Base-by-base conservation (phyloP, 345 rosid species). In the Eucalyptus globulus region DNA sequence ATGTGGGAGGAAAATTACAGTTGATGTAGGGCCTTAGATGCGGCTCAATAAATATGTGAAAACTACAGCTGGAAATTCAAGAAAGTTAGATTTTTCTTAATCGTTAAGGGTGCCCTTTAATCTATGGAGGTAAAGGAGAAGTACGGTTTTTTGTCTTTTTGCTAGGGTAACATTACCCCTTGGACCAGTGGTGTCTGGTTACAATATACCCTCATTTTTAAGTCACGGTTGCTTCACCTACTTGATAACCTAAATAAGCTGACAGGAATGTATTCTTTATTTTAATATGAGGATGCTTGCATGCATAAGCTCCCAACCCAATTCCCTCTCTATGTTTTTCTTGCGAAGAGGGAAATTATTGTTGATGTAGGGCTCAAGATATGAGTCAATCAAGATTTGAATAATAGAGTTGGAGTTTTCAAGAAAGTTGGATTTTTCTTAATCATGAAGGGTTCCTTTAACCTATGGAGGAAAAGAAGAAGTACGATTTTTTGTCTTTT, bases 251-350 rank as follows among this genome's bases (percentile, higher is more conserved):
- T 3, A 53, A 53, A 21, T 53, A 4, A 53, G 58, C 5, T 53
- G 1, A 21, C 1, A 53, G 0, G 24, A 53, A 53, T 53, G 0
- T 53, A 4, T 8, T 53, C 26, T 0, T 53, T 53, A 53, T 53
- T 53, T 53, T 53, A 53, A 21, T 21, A 53, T 21, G 10, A 0
- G 5, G 26, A 9, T 53, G 11, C 24, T 4, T 21, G 26, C 2
- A 53, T 8, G 24, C 26, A 5, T 8, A 53, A 8, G 2, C 10
- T 8, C 11, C 26, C 2, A 21, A 21, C 11, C 58, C 11, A 53
- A 53, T 50, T 50, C 54, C 8, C 54, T 50, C 21, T 50, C 3
- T 3, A 6, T 50, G 54, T 50, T 50, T 50, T 50, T 16, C 53
- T 6, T 50, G 1, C 54, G 1, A 50, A 50, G 54, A 15, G 19